phyloP scores from a whole-genome alignment of 2,329 filamentous ascomycete species.

The Cordyceps fumosorosea region DNA sequence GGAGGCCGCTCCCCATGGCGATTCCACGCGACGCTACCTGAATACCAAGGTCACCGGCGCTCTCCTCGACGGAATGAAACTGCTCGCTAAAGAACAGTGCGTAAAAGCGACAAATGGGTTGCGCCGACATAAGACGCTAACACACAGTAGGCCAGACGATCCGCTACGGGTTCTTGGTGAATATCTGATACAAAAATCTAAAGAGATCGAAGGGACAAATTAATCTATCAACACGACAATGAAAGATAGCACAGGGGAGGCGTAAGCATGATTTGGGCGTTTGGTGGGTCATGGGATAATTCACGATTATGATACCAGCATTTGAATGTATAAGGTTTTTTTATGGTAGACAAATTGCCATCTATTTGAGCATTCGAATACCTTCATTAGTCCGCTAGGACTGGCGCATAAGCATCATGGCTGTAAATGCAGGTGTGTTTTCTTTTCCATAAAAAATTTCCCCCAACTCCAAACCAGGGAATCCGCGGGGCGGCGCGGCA shows the following conservation, averaged over 20 bases:
- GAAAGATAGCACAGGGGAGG: not conserved
- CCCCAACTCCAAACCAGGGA: conserved; percentile 39
- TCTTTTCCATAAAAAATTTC: conserved; percentile 28
- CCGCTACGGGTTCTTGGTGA: conserved; percentile 64
- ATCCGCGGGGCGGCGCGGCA: conserved; percentile 23
- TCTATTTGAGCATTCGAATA: conserved; percentile 25
- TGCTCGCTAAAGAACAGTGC: conserved; percentile 63
- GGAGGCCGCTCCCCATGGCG: conserved; percentile 58
- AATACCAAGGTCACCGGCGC: conserved; percentile 64
- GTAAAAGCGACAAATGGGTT: conserved; percentile 30
- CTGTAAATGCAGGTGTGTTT: conserved; percentile 35
- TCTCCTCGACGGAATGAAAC: conserved; percentile 69
- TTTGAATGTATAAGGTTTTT: conserved; percentile 15
- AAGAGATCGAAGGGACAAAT: conserved; percentile 41
- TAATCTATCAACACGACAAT: not conserved
- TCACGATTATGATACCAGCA: conserved; percentile 4
- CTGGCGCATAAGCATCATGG: conserved; percentile 35
- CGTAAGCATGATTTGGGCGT: conserved; percentile 6
- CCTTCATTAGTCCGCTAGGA: conserved; percentile 28
- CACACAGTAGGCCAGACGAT: conserved; percentile 50
- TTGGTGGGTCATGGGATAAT: not conserved
- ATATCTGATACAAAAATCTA: conserved; percentile 61
- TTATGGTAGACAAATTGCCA: conserved; percentile 21
- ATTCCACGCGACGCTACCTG: conserved; percentile 62
- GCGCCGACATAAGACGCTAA: conserved; percentile 3